These are phyloP conservation scores for Quercus berberidifolia DNA, from an alignment of 306 rosid genomes.

Conservation along the genomic window DNA sequence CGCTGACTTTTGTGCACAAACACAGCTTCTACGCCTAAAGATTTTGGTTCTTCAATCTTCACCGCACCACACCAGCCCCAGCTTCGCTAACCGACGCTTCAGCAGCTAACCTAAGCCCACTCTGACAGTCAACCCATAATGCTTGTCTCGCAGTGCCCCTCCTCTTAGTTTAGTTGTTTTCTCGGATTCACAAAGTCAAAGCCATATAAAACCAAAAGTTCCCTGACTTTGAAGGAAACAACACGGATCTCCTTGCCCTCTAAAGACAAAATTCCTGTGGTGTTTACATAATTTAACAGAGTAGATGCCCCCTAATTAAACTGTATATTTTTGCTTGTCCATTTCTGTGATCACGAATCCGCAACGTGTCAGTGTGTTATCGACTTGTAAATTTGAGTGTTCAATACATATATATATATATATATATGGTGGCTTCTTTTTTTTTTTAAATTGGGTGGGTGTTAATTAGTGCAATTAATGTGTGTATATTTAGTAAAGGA, in stretches of 20 bases:
- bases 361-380: neutral
- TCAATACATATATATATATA: neutral
- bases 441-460: neutral
- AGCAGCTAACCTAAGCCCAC: slow-evolving; percentile 34
- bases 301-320: slow-evolving; percentile 14
- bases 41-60: no score
- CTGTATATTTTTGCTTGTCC: slow-evolving; percentile 12
- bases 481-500: neutral
- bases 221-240: slow-evolving; percentile 65
- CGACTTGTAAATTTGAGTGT: neutral
- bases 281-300: slow-evolving; percentile 13
- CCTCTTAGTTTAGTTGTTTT: slow-evolving; percentile 1
- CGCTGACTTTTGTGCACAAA: slow-evolving; percentile 37
- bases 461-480: neutral
- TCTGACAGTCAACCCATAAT: slow-evolving; percentile 46
- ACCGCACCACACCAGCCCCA: slow-evolving; percentile 8
- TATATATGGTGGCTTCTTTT: neutral
- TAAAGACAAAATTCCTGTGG: slow-evolving; percentile 15
- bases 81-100: slow-evolving; percentile 42
- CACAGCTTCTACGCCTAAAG: no score
- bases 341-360: slow-evolving; percentile 16
- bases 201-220: slow-evolving; percentile 44
- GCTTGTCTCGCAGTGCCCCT: slow-evolving; percentile 13
- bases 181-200: slow-evolving; percentile 55
- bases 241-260: slow-evolving; percentile 14